phyloP scores from a whole-genome alignment of 1,139 yeast genomes.

The Arxiozyma slooffiae region DNA sequence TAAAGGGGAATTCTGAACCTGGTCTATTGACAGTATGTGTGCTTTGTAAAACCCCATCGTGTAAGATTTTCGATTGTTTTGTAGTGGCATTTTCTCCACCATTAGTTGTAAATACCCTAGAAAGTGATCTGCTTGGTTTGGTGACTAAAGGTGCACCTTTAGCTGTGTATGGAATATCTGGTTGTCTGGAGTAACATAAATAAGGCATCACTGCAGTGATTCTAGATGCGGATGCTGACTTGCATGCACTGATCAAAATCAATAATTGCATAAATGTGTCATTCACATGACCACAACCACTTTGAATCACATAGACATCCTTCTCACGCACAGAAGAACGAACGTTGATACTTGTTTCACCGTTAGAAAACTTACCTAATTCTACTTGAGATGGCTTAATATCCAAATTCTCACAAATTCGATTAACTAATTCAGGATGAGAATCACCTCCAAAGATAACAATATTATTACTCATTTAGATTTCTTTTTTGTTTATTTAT shows the following conservation, averaged over 20 bases:
- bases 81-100: conserved; percentile 9
- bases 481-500: neutral
- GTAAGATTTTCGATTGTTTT: neutral
- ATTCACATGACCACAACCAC: conserved; percentile 81
- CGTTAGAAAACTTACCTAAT: conserved; percentile 61
- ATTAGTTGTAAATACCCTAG: conserved; percentile 47
- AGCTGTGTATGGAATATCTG: conserved; percentile 80
- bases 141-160: conserved; percentile 52
- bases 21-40: conserved; percentile 16
- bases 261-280: conserved; percentile 82
- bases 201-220: conserved; percentile 93
- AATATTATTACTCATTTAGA: conserved; percentile 56
- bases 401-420: conserved; percentile 58
- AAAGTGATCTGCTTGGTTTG: conserved; percentile 43
- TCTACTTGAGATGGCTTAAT: conserved; percentile 51
- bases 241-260: conserved; percentile 87
- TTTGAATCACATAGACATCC: conserved; percentile 67
- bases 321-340: conserved; percentile 84
- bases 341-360: conserved; percentile 82
- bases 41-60: conserved; percentile 7
- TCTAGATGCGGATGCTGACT: conserved; percentile 85
- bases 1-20: conserved; percentile 18
- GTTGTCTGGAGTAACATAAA: conserved; percentile 93
- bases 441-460: conserved; percentile 65
- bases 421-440: conserved; percentile 50